These are phyloP conservation scores for Tolypocladium endophyticum DNA, from an alignment of 2,329 filamentous ascomycete genomes.

Conservation along the genomic window DNA sequence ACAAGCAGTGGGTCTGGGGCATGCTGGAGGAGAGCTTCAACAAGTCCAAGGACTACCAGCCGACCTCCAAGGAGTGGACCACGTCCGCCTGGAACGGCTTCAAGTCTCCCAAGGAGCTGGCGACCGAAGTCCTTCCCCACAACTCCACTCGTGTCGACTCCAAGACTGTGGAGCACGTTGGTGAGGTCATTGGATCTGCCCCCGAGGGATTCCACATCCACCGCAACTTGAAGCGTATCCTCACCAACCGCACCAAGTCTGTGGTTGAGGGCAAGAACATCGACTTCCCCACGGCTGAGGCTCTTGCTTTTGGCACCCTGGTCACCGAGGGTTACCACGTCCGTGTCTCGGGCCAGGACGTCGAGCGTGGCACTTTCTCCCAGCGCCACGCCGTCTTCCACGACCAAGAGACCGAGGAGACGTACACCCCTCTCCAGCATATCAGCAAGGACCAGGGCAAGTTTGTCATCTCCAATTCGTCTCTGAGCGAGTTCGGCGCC, in stretches of 20 bases:
- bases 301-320: slow-evolving; percentile 84
- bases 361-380: slow-evolving; percentile 98
- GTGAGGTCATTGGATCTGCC: slow-evolving; percentile 62
- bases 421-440: slow-evolving; percentile 86
- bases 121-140: slow-evolving; percentile 87
- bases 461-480: slow-evolving; percentile 96
- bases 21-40: slow-evolving; percentile 98
- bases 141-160: slow-evolving; percentile 70
- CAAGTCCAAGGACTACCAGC: slow-evolving; percentile 95
- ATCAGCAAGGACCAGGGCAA: slow-evolving; percentile 85
- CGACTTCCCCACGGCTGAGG: slow-evolving; percentile 95
- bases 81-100: slow-evolving; percentile 99
- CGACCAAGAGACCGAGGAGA: slow-evolving; percentile 89
- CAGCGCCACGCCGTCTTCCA: slow-evolving; percentile 96
- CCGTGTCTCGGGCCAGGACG: slow-evolving; percentile 94
- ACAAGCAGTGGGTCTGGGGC: slow-evolving; percentile 99
- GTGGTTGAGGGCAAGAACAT: slow-evolving; percentile 88
- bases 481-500: slow-evolving; percentile 57
- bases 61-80: slow-evolving; percentile 94
- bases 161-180: slow-evolving; percentile 71
- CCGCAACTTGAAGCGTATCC: slow-evolving; percentile 94
- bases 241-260: slow-evolving; percentile 80
- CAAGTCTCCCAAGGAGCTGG: slow-evolving; percentile 96
- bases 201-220: slow-evolving; percentile 85
- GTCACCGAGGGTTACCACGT: slow-evolving; percentile 93